These are phyloP conservation scores for Salix caprea DNA, from an alignment of 345 rosid species.

Conservation along the genomic window DNA sequence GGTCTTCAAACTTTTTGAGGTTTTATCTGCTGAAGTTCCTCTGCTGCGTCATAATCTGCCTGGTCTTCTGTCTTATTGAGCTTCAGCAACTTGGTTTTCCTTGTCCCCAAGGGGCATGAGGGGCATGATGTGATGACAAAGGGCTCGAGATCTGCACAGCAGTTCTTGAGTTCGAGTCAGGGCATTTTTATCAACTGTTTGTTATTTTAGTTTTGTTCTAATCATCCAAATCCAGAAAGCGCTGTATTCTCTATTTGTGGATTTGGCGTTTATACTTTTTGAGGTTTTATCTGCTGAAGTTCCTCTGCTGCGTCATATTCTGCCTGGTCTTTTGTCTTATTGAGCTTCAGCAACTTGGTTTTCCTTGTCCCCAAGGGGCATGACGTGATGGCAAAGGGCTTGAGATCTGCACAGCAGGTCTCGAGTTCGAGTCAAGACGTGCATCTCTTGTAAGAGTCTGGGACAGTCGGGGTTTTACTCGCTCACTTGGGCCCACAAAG, in stretches of 20 bases:
- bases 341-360: conserved; percentile 2
- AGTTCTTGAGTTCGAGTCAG: too few species aligned
- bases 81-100: conserved; percentile 3
- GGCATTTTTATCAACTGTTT: neutral
- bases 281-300: neutral
- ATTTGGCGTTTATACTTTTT: neutral
- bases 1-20: neutral
- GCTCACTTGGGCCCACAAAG: too few species aligned
- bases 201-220: neutral
- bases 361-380: neutral
- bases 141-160: too few species aligned
- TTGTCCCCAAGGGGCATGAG: too few species aligned
- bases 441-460: too few species aligned
- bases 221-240: neutral
- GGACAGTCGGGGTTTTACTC: too few species aligned
- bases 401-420: too few species aligned
- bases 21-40: neutral
- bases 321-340: neutral
- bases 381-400: too few species aligned
- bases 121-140: too few species aligned
- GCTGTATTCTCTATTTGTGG: conserved; percentile 1
- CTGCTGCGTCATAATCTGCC: neutral
- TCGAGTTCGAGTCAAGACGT: too few species aligned
- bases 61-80: conserved; percentile 3
- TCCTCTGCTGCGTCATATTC: neutral